Evolutionary conservation across 306 rosid genomes (phyloP).

Genomic region (Morella rubra): DNA sequence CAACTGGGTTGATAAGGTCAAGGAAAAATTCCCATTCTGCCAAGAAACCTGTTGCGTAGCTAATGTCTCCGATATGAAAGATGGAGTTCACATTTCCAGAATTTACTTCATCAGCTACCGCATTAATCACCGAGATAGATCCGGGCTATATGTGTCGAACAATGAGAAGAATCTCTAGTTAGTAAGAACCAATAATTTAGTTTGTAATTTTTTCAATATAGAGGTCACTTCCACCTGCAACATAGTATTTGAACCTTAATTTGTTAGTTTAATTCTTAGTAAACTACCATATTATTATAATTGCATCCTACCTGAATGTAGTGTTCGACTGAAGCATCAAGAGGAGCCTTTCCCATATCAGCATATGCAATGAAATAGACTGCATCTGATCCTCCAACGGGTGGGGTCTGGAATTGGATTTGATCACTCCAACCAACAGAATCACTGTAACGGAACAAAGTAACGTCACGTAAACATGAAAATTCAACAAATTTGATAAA

Average conservation of each 20-base stretch:
- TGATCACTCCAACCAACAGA: conserved; percentile 73
- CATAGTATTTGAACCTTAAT: too few relatives aligned
- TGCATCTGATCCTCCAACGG: conserved; percentile 70
- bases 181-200: background rate
- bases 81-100: conserved; percentile 52
- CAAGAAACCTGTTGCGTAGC: conserved; percentile 87
- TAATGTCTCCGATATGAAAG: conserved; percentile 93
- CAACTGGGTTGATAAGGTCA: conserved; percentile 54
- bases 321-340: conserved; percentile 69
- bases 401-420: conserved; percentile 63
- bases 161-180: background rate
- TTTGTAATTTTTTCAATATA: too few relatives aligned
- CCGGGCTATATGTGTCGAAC: conserved; percentile 58
- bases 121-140: conserved; percentile 68
- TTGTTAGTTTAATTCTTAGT: too few relatives aligned
- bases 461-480: too few relatives aligned
- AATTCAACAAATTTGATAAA: too few relatives aligned
- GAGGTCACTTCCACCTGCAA: too few relatives aligned
- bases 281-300: too few relatives aligned
- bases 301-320: conserved; percentile 70
- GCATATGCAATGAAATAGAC: conserved; percentile 68
- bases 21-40: conserved; percentile 92
- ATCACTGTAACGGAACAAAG: conserved; percentile 35
- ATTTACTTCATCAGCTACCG: conserved; percentile 46
- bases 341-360: conserved; percentile 95